A percentile compares a stretch with the other conserved stretches of the same genome.
Evolutionary conservation across 2,329 filamentous ascomycete species (phyloP).

Genomic region (Aspergillus hiratsukae): DNA sequence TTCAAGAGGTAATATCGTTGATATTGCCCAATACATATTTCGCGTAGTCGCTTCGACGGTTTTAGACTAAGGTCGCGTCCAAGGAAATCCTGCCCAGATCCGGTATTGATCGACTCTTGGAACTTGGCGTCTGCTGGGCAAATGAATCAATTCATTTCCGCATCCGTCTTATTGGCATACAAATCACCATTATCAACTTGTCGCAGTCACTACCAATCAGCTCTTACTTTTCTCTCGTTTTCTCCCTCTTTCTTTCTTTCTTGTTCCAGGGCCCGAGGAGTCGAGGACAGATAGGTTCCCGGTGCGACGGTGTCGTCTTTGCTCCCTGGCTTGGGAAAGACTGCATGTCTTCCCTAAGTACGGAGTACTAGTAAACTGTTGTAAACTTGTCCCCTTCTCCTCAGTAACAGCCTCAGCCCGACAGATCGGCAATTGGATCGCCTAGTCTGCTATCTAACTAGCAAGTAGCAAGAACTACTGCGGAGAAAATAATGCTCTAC

Average conservation of each 20-base stretch:
- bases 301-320: too few species aligned
- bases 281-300: too few species aligned
- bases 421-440: background rate
- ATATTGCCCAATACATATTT: background rate
- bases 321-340: too few species aligned
- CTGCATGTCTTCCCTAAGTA: background rate
- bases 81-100: background rate
- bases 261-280: background rate
- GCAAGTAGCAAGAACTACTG: too few species aligned
- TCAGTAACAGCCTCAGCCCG: too few species aligned
- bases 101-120: background rate
- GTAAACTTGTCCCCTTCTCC: too few species aligned
- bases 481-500: too few species aligned
- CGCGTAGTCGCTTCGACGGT: background rate
- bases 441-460: background rate
- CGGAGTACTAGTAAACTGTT: too few species aligned
- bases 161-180: background rate
- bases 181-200: background rate
- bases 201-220: background rate
- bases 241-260: constrained; percentile 2
- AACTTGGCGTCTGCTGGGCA: background rate
- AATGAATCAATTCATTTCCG: background rate
- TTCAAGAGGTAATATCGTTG: background rate
- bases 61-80: background rate
- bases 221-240: background rate